A percentile compares a stretch with the other conserved stretches of the same genome.
Conservation (phyloP, 305 asterid genomes). For the Fraxinus floribunda region DNA sequence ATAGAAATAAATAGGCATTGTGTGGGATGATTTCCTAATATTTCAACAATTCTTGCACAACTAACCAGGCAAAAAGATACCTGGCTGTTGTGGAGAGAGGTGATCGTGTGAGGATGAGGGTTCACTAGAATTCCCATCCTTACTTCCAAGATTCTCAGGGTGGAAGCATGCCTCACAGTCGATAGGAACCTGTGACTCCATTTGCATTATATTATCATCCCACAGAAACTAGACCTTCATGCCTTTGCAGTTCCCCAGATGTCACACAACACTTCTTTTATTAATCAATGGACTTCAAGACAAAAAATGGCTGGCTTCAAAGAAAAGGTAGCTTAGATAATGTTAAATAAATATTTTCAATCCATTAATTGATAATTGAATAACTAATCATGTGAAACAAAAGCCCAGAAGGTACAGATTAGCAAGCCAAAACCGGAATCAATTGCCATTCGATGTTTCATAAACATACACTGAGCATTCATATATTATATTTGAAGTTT, state of each 20-base stretch:
- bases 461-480: conserved; percentile 1
- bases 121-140: conserved; percentile 48
- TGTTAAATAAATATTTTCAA: conserved; percentile 12
- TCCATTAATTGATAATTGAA: neutral
- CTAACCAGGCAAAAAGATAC: conserved; percentile 36
- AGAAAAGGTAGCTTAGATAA: conserved; percentile 7
- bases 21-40: neutral
- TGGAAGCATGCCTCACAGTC: conserved; percentile 42
- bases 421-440: conserved; percentile 4
- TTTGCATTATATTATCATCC: conserved; percentile 38
- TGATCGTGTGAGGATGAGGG: conserved; percentile 49
- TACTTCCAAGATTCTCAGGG: conserved; percentile 44
- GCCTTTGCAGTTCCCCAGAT: conserved; percentile 25
- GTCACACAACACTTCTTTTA: conserved; percentile 21
- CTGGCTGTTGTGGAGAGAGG: conserved; percentile 47
- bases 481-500: conserved; percentile 5
- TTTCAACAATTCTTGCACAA: conserved; percentile 15
- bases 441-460: conserved; percentile 19
- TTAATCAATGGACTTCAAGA: neutral
- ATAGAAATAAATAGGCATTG: conserved; percentile 10
- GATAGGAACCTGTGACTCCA: conserved; percentile 62
- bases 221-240: conserved; percentile 30
- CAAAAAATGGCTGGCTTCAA: conserved; percentile 23
- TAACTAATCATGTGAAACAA: neutral
- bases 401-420: neutral